Evolutionary conservation across 164 flowering plant species (phyloP), one percentile per base, ranked within the genome.

Genomic region (Buxus sempervirens): DNA sequence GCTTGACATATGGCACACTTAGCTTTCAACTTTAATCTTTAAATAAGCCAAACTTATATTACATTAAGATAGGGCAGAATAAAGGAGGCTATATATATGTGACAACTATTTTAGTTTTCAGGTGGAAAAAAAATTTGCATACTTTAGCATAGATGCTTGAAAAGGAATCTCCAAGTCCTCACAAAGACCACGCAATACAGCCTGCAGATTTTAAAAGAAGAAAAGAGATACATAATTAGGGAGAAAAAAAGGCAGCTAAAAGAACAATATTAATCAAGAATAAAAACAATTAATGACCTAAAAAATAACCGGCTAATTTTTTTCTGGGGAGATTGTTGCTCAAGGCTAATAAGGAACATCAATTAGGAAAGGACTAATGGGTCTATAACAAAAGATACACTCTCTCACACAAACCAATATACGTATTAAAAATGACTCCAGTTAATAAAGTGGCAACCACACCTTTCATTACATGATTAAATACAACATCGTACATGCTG

Each of bases 131-230:
- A 14, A 14, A 10, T 18, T 73, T 21, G 23, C 85, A 59, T 84
- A 91, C 98, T 80, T 89, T 57, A 91, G 94, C 98, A 93, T 91
- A 68, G 85, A 42, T 57, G 73, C 49, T 70, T 93, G 92, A 71
- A 93, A 93, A 69, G 96, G 92, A 77, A 93, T 88, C 55, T 76
- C 81, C 73, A 93, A 71, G 56, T 91, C 96, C 57, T 86, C 83
- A 85, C 98, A 93, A 69, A 93, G 90, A 63, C 81, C 86, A 70
- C 81, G 91, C 72, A 93, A 77, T 12, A 85, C 76, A 76, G 78
- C 90, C 98, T 90, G 81, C 79, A 71, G 38, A 73, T 48, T 60
- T 19, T 14, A 65, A 64, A 62, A 25, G 18, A 60, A 5, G 20
- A 12, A 12, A 7, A n/a, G n/a, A n/a, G n/a, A n/a, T n/a, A n/a